phyloP scores from a whole-genome alignment of 306 rosid species.

The Quercus aquifolioides region DNA sequence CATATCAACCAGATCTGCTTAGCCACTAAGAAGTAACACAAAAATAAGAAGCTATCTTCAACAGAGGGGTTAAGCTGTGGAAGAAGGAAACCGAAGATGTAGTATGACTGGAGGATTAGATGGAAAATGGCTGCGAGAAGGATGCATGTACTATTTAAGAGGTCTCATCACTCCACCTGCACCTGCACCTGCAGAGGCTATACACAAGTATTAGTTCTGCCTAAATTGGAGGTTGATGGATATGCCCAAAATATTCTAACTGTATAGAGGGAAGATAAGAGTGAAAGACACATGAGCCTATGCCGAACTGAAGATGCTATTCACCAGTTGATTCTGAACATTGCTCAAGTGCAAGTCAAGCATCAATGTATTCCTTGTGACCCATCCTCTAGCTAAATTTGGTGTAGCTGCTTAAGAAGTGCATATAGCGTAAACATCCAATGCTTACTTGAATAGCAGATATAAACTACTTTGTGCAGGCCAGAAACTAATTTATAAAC shows the following conservation, averaged over 20 bases:
- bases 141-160: not conserved
- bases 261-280: not conserved
- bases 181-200: conserved; percentile 2
- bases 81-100: not conserved
- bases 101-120: not conserved
- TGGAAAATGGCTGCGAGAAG: not conserved
- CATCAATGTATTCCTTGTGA: not conserved
- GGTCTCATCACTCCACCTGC: not conserved
- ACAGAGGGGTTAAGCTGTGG: not conserved
- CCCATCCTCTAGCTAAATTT: not conserved
- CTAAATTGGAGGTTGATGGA: not conserved
- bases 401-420: not conserved
- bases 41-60: not conserved
- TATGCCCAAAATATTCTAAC: not conserved
- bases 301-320: not conserved
- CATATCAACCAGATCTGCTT: not conserved
- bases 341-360: not conserved
- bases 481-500: conserved; percentile 1
- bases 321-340: not conserved
- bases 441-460: not conserved
- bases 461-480: not conserved
- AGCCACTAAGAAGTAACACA: not conserved
- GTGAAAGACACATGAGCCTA: not conserved
- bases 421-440: not conserved
- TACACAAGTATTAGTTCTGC: not conserved